Evolutionary conservation across 805 yeast genomes (phyloP), one percentile per base, ranked within the genome.

Genomic region (Ogataea paraovalis): DNA sequence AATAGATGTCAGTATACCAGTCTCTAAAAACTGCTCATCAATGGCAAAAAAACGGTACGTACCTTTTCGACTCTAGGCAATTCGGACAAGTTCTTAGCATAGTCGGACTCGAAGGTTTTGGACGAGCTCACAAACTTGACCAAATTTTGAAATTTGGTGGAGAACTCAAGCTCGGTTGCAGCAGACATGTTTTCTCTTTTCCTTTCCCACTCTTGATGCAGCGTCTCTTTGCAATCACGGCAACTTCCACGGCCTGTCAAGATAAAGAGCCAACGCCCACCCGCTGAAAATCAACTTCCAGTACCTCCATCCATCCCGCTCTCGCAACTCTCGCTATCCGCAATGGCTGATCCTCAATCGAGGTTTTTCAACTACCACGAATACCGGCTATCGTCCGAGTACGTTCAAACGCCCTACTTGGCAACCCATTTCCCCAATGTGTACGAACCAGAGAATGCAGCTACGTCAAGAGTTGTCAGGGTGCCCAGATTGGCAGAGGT

Each of bases 401-500:
- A 63, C 63, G 3, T 60, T 57, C 28, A 64, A 75, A 2, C 34
- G 82, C 10, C 76, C 33, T 44, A 79, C 19, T 62, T 82, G 9
- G 82, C 83, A 25, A 83, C 83, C 28, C 91, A 85, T 62, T 85
- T 83, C 58, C 90, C 89, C 5, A 82, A 83, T 53, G 66, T 73
- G 3, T 74, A 81, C 58, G 3, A 49, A 3, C 57, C 56, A 7
- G 66, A 78, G 2, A 45, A 48, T 0, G 44, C 54, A 20, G 52
- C 56, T 7, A 79, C 85, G 7, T 79, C 86, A 0, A 66, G 92
- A 49, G 71, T 85, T n/a, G 82, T 85, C 3, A 60, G 91, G 44
- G 70, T 85, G 2, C 89, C 92, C 3, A 62, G 90, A 50, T 48
- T 69, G 1, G 79, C 73, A 47, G 66, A 67, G 16, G 54, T 59